Evolutionary conservation across 1,139 yeast genomes (phyloP).

Genomic region (Blastobotrys persicus): DNA sequence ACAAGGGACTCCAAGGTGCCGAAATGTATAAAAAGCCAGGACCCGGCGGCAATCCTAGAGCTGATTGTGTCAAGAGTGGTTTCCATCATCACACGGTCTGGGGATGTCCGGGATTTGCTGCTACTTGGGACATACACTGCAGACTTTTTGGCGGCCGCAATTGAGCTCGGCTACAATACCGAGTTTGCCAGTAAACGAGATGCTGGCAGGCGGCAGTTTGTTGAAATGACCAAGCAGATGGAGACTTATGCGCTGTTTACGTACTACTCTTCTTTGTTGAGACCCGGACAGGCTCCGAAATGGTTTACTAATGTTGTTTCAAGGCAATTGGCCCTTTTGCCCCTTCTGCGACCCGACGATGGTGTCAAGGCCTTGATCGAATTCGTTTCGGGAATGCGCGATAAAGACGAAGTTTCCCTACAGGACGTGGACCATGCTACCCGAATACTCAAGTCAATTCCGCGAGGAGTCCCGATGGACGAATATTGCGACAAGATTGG

Average conservation of each 20-base stretch:
- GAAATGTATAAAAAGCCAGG: background rate
- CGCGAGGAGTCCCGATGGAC: conserved; percentile 47
- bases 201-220: background rate
- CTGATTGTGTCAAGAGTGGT: conserved; percentile 34
- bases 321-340: conserved; percentile 52
- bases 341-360: conserved; percentile 54
- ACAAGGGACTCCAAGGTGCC: conserved; percentile 27
- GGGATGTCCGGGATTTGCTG: conserved; percentile 46
- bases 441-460: conserved; percentile 59
- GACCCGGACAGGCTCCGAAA: conserved; percentile 29
- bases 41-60: conserved; percentile 2
- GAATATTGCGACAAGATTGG: conserved; percentile 59
- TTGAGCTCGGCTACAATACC: conserved; percentile 52
- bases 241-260: conserved; percentile 37
- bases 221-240: conserved; percentile 25
- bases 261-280: conserved; percentile 31
- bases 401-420: conserved; percentile 60
- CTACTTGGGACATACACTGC: conserved; percentile 49
- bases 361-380: conserved; percentile 76
- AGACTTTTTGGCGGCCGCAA: conserved; percentile 58
- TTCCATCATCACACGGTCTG: conserved; percentile 61
- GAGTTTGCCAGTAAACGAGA: conserved; percentile 9
- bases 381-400: conserved; percentile 72
- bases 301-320: conserved; percentile 38
- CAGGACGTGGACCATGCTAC: conserved; percentile 67